Evolutionary conservation across 495 filamentous ascomycete species (phyloP), one percentile per base, ranked within the genome.

Genomic region (Rostrohypoxylon terebratum): DNA sequence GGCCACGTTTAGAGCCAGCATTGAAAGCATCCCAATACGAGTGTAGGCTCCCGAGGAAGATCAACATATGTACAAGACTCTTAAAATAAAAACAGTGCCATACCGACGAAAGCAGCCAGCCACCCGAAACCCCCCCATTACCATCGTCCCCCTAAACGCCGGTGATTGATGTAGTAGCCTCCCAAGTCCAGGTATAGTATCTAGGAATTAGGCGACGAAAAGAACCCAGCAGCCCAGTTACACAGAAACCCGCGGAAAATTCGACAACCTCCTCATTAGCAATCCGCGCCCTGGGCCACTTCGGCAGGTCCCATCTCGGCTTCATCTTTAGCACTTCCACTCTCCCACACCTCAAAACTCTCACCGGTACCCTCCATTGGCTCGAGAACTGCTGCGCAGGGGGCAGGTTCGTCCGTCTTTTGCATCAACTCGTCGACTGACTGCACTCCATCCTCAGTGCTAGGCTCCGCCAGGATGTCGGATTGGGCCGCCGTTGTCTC

Each of bases 281-380:
- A 73, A 20, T 64, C 68, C 51, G 51, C 51, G 3, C 4, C 51
- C n/a, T 51, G 47, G 1, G 69, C 11, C 25, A 47, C 44, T 10
- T 63, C 66, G 11, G 58, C 36, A 20, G 77, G 36, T 1, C 74
- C 68, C 7, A 66, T 68, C 33, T 78, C 78, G 10, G 66, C 65
- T 57, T 83, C 87, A 42, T 86, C 88, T 60, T 86, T 87, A 18
- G 86, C 84, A 71, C 86, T 89, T 40, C 80, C 85, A 75, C 87
- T 90, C 80, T 91, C 89, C 88, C 88, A 91, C 25, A 92, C 83
- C 78, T 90, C 87, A 75, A 87, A 88, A 66, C 78, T 83, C 66
- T 85, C 84, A 36, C 81, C 84, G 0, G 84, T 81, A 23, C 83
- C 85, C 48, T 87, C 85, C 16, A 88, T 79, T 3, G 85, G 85